Evolutionary conservation across 345 rosid species (phyloP).

Genomic region (Litchi chinensis): DNA sequence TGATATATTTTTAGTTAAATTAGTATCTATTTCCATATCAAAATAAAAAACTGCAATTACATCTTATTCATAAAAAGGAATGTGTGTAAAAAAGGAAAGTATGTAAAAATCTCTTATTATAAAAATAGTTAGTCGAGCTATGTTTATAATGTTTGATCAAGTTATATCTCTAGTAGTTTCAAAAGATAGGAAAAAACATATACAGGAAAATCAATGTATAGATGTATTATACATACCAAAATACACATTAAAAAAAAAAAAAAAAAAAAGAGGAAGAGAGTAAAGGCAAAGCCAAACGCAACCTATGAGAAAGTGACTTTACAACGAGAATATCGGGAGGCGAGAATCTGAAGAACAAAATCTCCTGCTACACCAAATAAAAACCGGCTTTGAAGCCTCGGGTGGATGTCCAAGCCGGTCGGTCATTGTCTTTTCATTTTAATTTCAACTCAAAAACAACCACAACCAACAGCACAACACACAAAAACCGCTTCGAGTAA

Average conservation of each 20-base stretch:
- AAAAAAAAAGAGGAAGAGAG: neutral
- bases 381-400: slow-evolving; percentile 5
- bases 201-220: too few species aligned
- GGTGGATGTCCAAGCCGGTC: neutral
- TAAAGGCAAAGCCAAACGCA: neutral
- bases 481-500: neutral
- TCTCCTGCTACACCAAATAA: neutral
- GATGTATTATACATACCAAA: neutral
- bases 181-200: too few species aligned
- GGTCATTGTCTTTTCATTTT: neutral
- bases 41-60: too few species aligned
- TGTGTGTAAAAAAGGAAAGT: too few species aligned
- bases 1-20: too few species aligned
- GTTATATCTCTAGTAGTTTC: too few species aligned
- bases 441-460: slow-evolving; percentile 5
- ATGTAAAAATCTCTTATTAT: too few species aligned
- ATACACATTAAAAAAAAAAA: neutral
- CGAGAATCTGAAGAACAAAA: neutral
- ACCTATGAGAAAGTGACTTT: neutral
- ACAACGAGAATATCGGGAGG: slow-evolving; percentile 20
- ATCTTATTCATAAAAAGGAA: too few species aligned
- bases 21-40: too few species aligned
- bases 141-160: too few species aligned
- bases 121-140: too few species aligned
- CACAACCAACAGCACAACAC: neutral